Evolutionary conservation across 2,329 filamentous ascomycete genomes (phyloP), one percentile per base, ranked within the genome.

Genomic region (Beauveria brongniartii): DNA sequence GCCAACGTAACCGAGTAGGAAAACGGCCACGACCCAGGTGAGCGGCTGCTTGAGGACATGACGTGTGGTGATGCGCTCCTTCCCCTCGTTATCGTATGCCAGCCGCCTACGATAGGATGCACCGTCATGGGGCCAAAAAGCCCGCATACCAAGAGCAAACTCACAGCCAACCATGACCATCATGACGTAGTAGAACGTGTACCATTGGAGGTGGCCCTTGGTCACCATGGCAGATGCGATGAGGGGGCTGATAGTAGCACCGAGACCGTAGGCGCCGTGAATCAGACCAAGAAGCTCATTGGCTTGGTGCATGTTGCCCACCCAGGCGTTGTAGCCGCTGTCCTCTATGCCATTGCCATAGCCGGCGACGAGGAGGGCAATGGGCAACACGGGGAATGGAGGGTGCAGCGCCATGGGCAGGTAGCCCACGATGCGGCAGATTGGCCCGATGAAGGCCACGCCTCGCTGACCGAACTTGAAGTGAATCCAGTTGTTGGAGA

Each of bases 1-100:
- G 4, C 91, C 91, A 0, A 93, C 87, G 68, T 95, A 95, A 9
- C 85, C 84, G 5, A 95, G 80, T 16, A 95, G 75, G 70, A 95
- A 95, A 1, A 88, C 63, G 2, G 90, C 81, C 48, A 85, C 78
- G n/a, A 91, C 76, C 88, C 89, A 92, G 3, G 88, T 88, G 3
- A 89, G 78, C 60, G 77, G 79, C 55, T 78, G 69, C 6, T 69
- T 68, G n/a, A 86, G 71, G 18, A 77, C 76, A 10, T 69, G 71
- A 1, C 74, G 67, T 1, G 76, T 79, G 65, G 72, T 84, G 74
- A 68, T 82, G 68, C 70, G 77, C 9, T 74, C 70, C 9, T 77
- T 70, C 7, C 67, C 69, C 14, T 68, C 62, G 12, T 26, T 48
- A 18, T 68, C 62, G 10, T 65, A 69, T 20, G 65, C 62, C 1